phyloP scores from a whole-genome alignment of 345 rosid species.

The Eucalyptus polyanthemos region DNA sequence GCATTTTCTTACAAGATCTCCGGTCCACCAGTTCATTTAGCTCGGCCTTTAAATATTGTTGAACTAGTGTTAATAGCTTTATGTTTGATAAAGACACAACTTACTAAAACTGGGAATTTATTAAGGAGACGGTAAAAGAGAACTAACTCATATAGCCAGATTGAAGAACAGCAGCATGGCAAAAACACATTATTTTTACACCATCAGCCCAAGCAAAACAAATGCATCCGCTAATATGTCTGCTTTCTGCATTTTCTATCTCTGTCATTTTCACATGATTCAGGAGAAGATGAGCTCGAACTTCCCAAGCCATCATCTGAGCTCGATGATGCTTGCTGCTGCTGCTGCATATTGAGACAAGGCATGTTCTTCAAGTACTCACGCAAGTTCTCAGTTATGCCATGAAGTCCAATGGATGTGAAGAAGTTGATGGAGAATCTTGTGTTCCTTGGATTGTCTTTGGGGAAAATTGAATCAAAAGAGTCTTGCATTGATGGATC shows the following conservation, averaged over 20 bases:
- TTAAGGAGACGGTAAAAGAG: not conserved
- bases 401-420: constrained; percentile 94
- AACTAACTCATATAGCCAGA: not conserved
- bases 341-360: constrained; percentile 78
- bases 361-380: constrained; percentile 96
- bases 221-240: not conserved
- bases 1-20: not conserved
- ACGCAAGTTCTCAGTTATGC: constrained; percentile 75
- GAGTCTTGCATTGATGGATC: not conserved
- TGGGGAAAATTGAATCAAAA: constrained; percentile 49
- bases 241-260: not conserved
- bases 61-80: not conserved
- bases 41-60: not conserved
- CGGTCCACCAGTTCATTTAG: not conserved
- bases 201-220: not conserved
- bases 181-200: not conserved
- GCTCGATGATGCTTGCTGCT: constrained; percentile 14
- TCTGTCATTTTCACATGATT: not conserved
- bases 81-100: not conserved
- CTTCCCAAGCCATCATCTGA: constrained; percentile 22
- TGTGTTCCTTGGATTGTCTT: constrained; percentile 11
- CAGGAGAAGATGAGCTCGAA: constrained; percentile 10
- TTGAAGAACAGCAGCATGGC: not conserved
- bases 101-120: not conserved
- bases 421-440: constrained; percentile 81